Conservation (phyloP, 257 asterid species). For the Eucommia ulmoides region DNA sequence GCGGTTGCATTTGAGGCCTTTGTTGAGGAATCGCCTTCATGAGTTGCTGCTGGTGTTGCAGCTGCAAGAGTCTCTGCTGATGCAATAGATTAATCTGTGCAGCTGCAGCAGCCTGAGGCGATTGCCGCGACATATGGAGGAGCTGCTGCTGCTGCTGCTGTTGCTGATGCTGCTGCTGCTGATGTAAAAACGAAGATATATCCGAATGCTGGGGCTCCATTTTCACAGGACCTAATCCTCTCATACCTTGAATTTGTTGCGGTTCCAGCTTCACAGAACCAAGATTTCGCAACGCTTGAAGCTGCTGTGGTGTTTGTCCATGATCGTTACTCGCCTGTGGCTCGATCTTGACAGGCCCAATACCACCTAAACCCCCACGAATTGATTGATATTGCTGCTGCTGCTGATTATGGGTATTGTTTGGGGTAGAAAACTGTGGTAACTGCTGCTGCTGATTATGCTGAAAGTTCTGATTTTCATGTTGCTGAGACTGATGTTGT, state of each 20-base stretch:
- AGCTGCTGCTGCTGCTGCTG: slow-evolving; percentile 25
- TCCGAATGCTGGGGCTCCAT: slow-evolving; percentile 75
- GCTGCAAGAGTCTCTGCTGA: slow-evolving; percentile 70
- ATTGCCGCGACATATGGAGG: slow-evolving; percentile 47
- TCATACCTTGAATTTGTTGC: slow-evolving; percentile 51
- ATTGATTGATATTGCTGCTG: slow-evolving; percentile 65
- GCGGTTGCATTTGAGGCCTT: slow-evolving; percentile 50
- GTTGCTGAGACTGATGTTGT: slow-evolving; percentile 54
- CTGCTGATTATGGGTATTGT: slow-evolving; percentile 41
- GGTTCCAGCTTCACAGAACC: slow-evolving; percentile 64
- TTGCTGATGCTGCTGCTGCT: slow-evolving; percentile 61
- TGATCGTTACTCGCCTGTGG: slow-evolving; percentile 43
- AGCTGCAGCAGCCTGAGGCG: slow-evolving; percentile 61
- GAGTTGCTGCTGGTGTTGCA: slow-evolving; percentile 80
- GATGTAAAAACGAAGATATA: slow-evolving; percentile 57
- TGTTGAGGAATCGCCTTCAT: slow-evolving; percentile 74
- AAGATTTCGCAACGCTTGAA: slow-evolving; percentile 47
- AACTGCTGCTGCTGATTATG: slow-evolving; percentile 57
- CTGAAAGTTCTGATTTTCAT: slow-evolving; percentile 41
- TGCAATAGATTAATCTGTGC: slow-evolving; percentile 37
- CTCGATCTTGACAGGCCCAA: slow-evolving; percentile 58
- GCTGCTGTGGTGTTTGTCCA: slow-evolving; percentile 32
- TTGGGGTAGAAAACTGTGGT: slow-evolving; percentile 52
- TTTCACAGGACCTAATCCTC: slow-evolving; percentile 54
- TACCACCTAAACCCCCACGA: slow-evolving; percentile 51